A percentile compares a stretch with the other conserved stretches of the same genome.
These are phyloP conservation scores for Amanita rimosa DNA, from an alignment of 768 basidiomycete species.

Conservation along the genomic window DNA sequence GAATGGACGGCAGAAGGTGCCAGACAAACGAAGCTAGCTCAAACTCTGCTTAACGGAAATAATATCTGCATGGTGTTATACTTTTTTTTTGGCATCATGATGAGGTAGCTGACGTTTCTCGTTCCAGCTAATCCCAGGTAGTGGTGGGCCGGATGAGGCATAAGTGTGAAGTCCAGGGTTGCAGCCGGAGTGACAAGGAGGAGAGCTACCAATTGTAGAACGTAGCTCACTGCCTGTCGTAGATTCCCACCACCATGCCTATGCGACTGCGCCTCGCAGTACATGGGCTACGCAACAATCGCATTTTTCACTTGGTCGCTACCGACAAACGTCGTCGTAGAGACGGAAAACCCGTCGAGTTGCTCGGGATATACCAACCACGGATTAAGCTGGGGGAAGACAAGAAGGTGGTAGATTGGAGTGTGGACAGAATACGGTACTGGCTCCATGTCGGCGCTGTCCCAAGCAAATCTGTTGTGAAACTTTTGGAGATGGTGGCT, in stretches of 20 bases:
- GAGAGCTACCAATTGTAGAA: too few species aligned
- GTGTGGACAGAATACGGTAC: slow-evolving; percentile 78
- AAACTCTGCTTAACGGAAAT: slow-evolving; percentile 88
- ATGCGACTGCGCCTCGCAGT: slow-evolving; percentile 80
- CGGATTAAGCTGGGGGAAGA: slow-evolving; percentile 35
- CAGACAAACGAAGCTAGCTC: slow-evolving; percentile 72
- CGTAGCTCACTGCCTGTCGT: too few species aligned
- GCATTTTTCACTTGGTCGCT: slow-evolving; percentile 80
- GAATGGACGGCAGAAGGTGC: slow-evolving; percentile 77
- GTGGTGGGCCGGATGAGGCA: slow-evolving; percentile 18
- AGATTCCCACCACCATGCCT: slow-evolving; percentile 38
- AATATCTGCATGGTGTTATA: slow-evolving; percentile 88
- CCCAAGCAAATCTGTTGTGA: slow-evolving; percentile 70
- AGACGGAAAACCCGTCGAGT: slow-evolving; percentile 80
- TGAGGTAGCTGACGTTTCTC: too few species aligned
- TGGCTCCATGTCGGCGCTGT: slow-evolving; percentile 83
- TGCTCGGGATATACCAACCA: slow-evolving; percentile 78
- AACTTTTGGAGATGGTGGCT: slow-evolving; percentile 70
- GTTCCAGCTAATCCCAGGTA: slow-evolving; percentile 26
- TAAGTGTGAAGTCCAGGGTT: background rate
- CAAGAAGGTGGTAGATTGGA: slow-evolving; percentile 81
- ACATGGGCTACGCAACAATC: slow-evolving; percentile 64
- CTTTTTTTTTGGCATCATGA: background rate
- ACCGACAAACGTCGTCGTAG: slow-evolving; percentile 60
- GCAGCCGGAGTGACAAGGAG: too few species aligned